phyloP scores from a whole-genome alignment of 2,329 filamentous ascomycete species.

The Knoxdaviesia proteae region DNA sequence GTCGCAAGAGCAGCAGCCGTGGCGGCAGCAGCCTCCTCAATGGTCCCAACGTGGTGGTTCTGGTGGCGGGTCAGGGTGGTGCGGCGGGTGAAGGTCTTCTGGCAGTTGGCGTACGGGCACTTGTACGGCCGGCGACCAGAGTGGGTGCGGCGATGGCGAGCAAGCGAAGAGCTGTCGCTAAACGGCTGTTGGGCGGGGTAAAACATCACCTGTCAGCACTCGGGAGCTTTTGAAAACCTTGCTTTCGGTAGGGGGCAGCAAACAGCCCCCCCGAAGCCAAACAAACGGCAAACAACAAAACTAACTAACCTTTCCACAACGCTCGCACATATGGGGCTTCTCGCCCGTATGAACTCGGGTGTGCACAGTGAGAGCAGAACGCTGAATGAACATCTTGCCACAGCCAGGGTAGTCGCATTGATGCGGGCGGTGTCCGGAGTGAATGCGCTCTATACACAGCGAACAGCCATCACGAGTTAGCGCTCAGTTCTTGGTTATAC shows the following conservation, averaged over 20 bases:
- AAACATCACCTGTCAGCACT: too few species aligned
- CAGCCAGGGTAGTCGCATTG: slow-evolving; percentile 77
- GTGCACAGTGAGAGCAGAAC: slow-evolving; percentile 87
- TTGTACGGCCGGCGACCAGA: slow-evolving; percentile 93
- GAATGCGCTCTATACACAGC: slow-evolving; percentile 79
- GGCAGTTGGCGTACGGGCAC: slow-evolving; percentile 90
- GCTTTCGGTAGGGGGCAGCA: background rate
- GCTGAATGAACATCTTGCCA: slow-evolving; percentile 92
- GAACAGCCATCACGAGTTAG: slow-evolving; percentile 10
- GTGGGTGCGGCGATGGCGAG: slow-evolving; percentile 83
- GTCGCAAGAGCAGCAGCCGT: slow-evolving; percentile 67
- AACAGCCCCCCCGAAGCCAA: background rate
- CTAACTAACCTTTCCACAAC: slow-evolving; percentile 69
- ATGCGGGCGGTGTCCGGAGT: slow-evolving; percentile 77
- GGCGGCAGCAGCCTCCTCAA: slow-evolving; percentile 78
- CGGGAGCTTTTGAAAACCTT: too few species aligned
- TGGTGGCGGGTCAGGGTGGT: slow-evolving; percentile 91
- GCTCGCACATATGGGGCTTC: slow-evolving; percentile 95
- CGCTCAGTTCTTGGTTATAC: too few species aligned
- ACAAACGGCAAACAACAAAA: slow-evolving; percentile 4
- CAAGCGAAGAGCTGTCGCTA: slow-evolving; percentile 85
- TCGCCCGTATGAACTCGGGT: slow-evolving; percentile 91
- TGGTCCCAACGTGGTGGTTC: slow-evolving; percentile 85
- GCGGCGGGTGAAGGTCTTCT: slow-evolving; percentile 92
- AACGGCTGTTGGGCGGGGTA: slow-evolving; percentile 47